phyloP scores from a whole-genome alignment of 163 green algal species.

The Scenedesmus sp. region DNA sequence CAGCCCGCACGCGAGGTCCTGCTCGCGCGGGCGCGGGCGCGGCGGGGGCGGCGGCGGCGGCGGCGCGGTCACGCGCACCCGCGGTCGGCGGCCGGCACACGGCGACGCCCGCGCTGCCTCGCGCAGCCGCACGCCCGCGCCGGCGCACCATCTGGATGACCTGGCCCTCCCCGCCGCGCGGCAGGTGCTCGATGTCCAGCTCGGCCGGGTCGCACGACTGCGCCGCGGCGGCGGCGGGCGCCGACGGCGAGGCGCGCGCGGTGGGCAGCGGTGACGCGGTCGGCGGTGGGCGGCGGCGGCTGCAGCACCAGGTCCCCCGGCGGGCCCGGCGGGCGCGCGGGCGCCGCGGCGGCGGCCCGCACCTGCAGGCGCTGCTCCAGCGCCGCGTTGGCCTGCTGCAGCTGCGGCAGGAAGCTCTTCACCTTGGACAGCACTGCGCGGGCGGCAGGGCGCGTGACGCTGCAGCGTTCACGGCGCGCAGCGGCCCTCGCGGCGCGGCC shows the following conservation, averaged over 20 bases:
- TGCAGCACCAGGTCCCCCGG: not conserved
- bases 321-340: too few species aligned
- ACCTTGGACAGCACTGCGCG: conserved; percentile 29
- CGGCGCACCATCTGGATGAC: conserved; percentile 39
- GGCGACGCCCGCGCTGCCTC: not conserved
- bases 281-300: not conserved
- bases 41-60: not conserved
- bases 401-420: conserved; percentile 29
- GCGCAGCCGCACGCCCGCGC: too few species aligned
- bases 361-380: conserved; percentile 42
- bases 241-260: not conserved
- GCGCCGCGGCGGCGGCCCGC: too few species aligned
- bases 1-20: conserved; percentile 39
- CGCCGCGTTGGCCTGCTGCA: conserved; percentile 36
- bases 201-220: conserved; percentile 27
- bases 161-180: conserved; percentile 1
- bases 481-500: not conserved
- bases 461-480: not conserved
- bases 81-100: not conserved
- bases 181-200: conserved; percentile 43
- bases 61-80: not conserved
- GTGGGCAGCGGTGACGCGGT: not conserved
- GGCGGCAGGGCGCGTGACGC: not conserved
- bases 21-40: not conserved
- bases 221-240: too few species aligned